These are phyloP conservation scores for Euphorbia tirucalli DNA, from an alignment of 345 rosid genomes.

Conservation along the genomic window DNA sequence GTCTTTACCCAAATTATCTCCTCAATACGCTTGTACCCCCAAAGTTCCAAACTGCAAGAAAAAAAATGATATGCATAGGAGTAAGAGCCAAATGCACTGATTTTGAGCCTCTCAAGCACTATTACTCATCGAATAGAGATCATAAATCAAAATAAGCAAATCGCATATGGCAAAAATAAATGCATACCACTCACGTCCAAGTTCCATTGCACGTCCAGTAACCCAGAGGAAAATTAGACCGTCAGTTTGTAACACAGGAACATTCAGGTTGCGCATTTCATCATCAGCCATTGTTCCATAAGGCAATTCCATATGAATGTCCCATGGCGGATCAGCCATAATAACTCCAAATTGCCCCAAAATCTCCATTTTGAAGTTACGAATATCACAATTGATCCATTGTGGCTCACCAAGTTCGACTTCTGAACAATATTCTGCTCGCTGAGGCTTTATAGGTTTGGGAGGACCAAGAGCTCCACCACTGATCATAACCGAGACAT, in stretches of 20 bases:
- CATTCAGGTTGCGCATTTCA: slow-evolving; percentile 97
- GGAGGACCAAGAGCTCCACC: slow-evolving; percentile 51
- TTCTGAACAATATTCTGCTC: slow-evolving; percentile 95
- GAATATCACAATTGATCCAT: slow-evolving; percentile 95
- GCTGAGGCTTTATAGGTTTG: slow-evolving; percentile 75
- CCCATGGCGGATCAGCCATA: slow-evolving; percentile 99
- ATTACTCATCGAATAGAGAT: no score
- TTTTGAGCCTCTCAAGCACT: background rate
- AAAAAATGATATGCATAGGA: background rate
- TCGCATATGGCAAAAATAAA: background rate
- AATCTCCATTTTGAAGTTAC: slow-evolving; percentile 89
- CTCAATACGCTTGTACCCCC: slow-evolving; percentile 97
- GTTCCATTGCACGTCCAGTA: slow-evolving; percentile 99
- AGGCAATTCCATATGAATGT: slow-evolving; percentile 99
- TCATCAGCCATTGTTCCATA: slow-evolving; percentile 99
- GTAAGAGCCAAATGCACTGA: background rate
- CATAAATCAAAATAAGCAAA: no score
- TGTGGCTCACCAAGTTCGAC: slow-evolving; percentile 98
- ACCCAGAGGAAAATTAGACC: slow-evolving; percentile 99
- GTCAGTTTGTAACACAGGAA: slow-evolving; percentile 96
- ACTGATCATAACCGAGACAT: slow-evolving; percentile 54
- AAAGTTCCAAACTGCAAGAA: slow-evolving; percentile 66
- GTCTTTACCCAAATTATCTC: slow-evolving; percentile 97
- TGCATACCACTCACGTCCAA: slow-evolving; percentile 93
- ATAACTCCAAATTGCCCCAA: slow-evolving; percentile 95